Percentiles rank a stretch among this genome's conserved stretches.
Conservation (phyloP, 2,329 filamentous ascomycete species). For the Zasmidium citrigriseum region DNA sequence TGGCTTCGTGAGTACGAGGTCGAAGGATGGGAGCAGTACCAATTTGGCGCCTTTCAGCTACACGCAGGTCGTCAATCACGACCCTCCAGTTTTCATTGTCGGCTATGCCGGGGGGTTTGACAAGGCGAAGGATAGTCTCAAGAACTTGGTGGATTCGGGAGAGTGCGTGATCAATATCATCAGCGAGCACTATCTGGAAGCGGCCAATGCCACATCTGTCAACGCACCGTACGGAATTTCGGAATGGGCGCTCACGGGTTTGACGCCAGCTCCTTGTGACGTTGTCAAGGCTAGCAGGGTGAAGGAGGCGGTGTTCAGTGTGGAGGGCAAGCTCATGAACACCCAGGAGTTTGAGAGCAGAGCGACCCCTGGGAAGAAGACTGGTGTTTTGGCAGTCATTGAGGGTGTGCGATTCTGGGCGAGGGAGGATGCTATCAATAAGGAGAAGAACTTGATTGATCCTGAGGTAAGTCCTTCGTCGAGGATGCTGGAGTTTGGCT, state of each 20-base stretch:
- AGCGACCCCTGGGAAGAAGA: constrained; percentile 70
- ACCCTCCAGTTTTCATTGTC: constrained; percentile 79
- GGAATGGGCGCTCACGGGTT: constrained; percentile 77
- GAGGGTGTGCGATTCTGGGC: constrained; percentile 90
- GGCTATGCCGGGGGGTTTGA: constrained; percentile 60
- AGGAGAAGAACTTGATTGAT: constrained; percentile 73
- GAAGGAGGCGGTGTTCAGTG: constrained; percentile 76
- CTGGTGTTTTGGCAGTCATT: constrained; percentile 71
- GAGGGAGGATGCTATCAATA: constrained; percentile 81
- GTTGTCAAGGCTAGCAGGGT: constrained; percentile 73
- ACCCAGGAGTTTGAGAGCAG: constrained; percentile 76
- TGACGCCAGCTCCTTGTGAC: constrained; percentile 67
- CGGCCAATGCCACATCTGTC: constrained; percentile 77
- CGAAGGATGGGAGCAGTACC: constrained; percentile 61
- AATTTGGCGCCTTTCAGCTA: constrained; percentile 91
- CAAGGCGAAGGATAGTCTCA: constrained; percentile 74
- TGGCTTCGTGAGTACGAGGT: constrained; percentile 61
- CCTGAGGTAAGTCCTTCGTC: constrained; percentile 55
- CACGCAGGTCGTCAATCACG: constrained; percentile 79
- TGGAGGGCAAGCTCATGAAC: constrained; percentile 78
- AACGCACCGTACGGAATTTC: constrained; percentile 75
- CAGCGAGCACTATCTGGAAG: constrained; percentile 80
- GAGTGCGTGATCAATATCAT: constrained; percentile 86
- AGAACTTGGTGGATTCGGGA: constrained; percentile 68
- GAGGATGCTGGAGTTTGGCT: background rate